Conservation (phyloP, 2,329 filamentous ascomycete genomes). For the Endoconidiophora laricicola region DNA sequence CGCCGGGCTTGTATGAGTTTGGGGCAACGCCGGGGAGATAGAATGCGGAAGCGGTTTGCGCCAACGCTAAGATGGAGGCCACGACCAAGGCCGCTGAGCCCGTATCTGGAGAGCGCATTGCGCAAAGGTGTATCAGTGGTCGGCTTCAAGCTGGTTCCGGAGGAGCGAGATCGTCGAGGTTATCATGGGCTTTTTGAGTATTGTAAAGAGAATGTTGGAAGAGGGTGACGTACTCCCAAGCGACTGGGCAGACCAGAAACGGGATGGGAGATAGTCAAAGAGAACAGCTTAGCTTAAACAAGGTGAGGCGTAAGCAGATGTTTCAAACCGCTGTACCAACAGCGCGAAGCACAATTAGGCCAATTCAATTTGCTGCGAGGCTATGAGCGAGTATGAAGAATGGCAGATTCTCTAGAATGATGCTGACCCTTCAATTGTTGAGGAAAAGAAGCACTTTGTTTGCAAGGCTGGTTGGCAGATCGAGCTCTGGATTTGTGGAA, state of each 20-base stretch:
- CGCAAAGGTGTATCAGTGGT: not conserved
- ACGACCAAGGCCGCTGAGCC: conserved; percentile 24
- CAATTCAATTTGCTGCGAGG: too few species aligned
- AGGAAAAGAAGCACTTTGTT: too few species aligned
- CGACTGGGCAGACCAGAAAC: not conserved
- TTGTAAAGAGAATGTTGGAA: not conserved
- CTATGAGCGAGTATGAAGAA: too few species aligned
- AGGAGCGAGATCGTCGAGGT: not conserved
- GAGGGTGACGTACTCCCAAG: conserved; percentile 3
- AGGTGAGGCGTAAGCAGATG: not conserved
- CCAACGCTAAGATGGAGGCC: conserved; percentile 31
- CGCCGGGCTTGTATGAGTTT: conserved; percentile 69
- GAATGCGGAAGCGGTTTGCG: conserved; percentile 53
- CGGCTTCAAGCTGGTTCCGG: not conserved
- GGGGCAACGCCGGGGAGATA: conserved; percentile 94
- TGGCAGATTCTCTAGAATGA: too few species aligned
- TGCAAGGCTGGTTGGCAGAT: not conserved
- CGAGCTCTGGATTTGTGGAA: not conserved
- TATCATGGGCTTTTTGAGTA: not conserved
- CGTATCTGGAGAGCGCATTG: conserved; percentile 8
- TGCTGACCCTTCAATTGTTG: not conserved
- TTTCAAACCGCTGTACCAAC: too few species aligned
- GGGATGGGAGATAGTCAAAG: not conserved
- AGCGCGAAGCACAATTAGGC: too few species aligned
- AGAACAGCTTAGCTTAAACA: conserved; percentile 3